A percentile compares a stretch with the other conserved stretches of the same genome.
phyloP scores from a whole-genome alignment of 768 basidiomycete species.

The Tylopilus vinaceipallidus region DNA sequence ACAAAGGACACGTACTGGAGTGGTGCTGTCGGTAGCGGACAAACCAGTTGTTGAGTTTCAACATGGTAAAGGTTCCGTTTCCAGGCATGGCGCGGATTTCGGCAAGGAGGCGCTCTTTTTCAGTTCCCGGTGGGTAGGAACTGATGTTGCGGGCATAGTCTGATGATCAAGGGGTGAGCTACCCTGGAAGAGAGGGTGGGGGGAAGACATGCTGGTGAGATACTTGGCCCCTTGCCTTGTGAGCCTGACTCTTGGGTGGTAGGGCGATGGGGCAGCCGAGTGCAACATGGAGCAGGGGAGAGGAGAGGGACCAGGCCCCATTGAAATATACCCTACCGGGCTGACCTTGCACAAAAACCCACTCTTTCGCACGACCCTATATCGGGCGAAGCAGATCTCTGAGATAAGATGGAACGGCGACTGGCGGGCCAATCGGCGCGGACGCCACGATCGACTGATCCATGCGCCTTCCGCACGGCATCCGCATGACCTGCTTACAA shows the following conservation, averaged over 20 bases:
- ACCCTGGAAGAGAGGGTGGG: not conserved
- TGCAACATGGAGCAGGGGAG: not conserved
- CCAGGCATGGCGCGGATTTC: constrained; percentile 20
- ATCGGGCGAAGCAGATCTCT: constrained; percentile 16
- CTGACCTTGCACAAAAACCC: not conserved
- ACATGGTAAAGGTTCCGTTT: constrained; percentile 17
- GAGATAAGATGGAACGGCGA: constrained; percentile 19
- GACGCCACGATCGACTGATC: not conserved
- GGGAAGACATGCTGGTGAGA: constrained; percentile 8
- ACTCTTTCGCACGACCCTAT: constrained; percentile 7
- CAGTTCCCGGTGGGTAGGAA: constrained; percentile 7
- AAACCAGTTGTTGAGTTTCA: constrained; percentile 23
- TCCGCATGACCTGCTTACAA: constrained; percentile 23
- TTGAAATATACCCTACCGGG: constrained; percentile 2
- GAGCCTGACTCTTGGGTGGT: not conserved
- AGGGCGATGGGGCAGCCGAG: constrained; percentile 1
- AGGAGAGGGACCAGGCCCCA: not conserved
- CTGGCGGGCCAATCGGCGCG: constrained; percentile 5
- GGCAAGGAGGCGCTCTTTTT: constrained; percentile 17
- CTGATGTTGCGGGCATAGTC: constrained; percentile 19
- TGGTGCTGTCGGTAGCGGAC: constrained; percentile 12
- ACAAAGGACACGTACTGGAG: not conserved
- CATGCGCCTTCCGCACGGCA: constrained; percentile 8
- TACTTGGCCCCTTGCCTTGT: constrained; percentile 2
- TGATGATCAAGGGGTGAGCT: constrained; percentile 1